These are phyloP conservation scores for Petunia hybrid DNA, from an alignment of 305 asterid genomes.

Conservation along the genomic window DNA sequence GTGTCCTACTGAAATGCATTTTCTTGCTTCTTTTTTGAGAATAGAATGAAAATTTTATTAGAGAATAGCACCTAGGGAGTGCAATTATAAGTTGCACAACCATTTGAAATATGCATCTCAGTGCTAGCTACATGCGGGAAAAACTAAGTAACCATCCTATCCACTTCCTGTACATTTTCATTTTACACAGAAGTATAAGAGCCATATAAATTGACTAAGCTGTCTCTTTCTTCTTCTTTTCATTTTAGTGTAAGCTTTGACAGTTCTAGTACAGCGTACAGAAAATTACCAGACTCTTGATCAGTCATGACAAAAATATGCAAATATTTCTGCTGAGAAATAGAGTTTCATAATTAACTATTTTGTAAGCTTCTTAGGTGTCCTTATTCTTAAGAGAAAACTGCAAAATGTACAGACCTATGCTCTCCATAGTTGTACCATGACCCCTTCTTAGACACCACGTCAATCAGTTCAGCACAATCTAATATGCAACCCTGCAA, in stretches of 20 bases:
- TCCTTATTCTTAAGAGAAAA: neutral
- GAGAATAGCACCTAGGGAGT: no score
- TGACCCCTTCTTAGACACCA: constrained; percentile 83
- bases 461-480: constrained; percentile 84
- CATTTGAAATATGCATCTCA: neutral
- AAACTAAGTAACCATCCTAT: no score
- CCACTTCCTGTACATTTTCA: no score
- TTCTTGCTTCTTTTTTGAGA: neutral
- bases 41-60: no score
- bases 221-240: neutral
- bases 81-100: neutral
- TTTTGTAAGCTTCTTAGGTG: neutral
- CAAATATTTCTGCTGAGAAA: neutral
- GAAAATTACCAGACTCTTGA: constrained; percentile 16
- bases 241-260: neutral
- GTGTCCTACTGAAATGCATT: neutral
- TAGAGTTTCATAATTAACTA: neutral
- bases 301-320: constrained; percentile 11
- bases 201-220: neutral
- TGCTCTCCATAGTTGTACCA: constrained; percentile 98
- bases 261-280: neutral
- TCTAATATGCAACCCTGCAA: constrained; percentile 87
- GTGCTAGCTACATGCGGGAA: no score
- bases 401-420: constrained; percentile 54
- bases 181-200: neutral